phyloP scores from a whole-genome alignment of 2,329 filamentous ascomycete species.

The Balansia obtecta region DNA sequence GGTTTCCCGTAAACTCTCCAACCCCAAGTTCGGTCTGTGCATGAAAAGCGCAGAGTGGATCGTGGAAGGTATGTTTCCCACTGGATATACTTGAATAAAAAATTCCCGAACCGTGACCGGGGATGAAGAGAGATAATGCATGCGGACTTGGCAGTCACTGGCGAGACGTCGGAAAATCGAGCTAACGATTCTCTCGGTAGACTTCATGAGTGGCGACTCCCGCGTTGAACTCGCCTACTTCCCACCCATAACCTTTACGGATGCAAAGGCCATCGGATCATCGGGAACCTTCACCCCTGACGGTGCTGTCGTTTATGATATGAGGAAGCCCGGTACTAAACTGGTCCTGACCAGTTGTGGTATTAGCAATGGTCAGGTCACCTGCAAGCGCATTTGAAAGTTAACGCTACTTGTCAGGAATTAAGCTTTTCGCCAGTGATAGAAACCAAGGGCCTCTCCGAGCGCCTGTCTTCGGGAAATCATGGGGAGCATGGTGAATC shows the following conservation, averaged over 20 bases:
- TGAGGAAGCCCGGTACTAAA: constrained; percentile 7
- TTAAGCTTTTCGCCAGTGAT: no score
- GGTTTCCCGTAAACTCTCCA: constrained; percentile 37
- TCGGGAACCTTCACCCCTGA: constrained; percentile 45
- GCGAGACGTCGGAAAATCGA: not conserved
- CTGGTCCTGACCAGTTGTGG: constrained; percentile 17
- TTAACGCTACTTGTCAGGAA: no score
- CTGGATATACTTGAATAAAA: no score
- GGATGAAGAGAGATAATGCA: not conserved
- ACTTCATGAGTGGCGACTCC: constrained; percentile 15
- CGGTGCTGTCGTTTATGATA: constrained; percentile 51
- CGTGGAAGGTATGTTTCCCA: constrained; percentile 28
- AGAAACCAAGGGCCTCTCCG: no score
- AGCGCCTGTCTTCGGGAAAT: no score
- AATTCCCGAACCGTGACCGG: not conserved
- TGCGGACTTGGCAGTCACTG: no score
- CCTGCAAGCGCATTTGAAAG: no score
- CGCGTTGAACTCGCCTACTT: constrained; percentile 19
- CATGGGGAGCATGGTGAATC: no score
- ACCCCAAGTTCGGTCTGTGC: constrained; percentile 30
- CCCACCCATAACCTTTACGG: constrained; percentile 16
- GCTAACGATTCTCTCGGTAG: constrained; percentile 2
- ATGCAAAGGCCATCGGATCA: constrained; percentile 12
- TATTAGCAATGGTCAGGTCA: no score
- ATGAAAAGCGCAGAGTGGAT: constrained; percentile 52